Base-by-base conservation (phyloP, 1,284 basidiomycete genomes). In the Coriolopsis trogii region DNA sequence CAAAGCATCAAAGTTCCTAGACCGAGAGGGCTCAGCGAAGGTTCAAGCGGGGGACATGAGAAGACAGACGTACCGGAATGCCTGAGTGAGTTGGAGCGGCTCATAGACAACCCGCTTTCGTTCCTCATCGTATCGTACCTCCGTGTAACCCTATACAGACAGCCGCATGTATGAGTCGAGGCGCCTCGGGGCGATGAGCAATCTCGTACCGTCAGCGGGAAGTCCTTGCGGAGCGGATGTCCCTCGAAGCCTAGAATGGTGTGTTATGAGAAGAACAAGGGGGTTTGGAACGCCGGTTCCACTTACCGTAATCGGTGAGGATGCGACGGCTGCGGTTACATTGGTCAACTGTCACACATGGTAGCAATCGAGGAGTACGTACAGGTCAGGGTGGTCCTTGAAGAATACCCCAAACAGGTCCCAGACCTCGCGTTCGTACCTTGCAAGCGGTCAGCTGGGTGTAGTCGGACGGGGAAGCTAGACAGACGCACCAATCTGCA, bases 381-480 rank as follows among this genome's bases (percentile, higher is more conserved):
- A 94, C 87, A 99, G 80, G 72, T 99, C 97, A 13, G 96, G 97
- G 74, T 99, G 97, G 43, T 88, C 90, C 53, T 86, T 83, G 78
- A 99, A 99, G 80, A 96, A 98, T 51, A 99, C 92, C 50, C 97
- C 97, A 69, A 80, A 99, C 76, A 99, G 83, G 75, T 99, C 97
- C 93, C 95, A 99, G 28, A 93, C 89, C 73, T 99, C 97, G 56
- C 97, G 84, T 75, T 99, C 97, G 70, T 95, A 96, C 88, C 88
- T n/a, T 91, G 41, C 36, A 46, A 28, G 33, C 28, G 37, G 42
- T 55, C 45, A 51, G 46, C 50, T 18, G 29, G 24, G 12, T 28
- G 33, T 51, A 47, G 45, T 49, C 34, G 62, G 28, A 62, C 38
- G 46, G 29, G 30, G n/a, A 42, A 15, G 28, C 6, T 34, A 51